Conservation (phyloP, 805 yeast species). For the Clavispora carvajalis region DNA sequence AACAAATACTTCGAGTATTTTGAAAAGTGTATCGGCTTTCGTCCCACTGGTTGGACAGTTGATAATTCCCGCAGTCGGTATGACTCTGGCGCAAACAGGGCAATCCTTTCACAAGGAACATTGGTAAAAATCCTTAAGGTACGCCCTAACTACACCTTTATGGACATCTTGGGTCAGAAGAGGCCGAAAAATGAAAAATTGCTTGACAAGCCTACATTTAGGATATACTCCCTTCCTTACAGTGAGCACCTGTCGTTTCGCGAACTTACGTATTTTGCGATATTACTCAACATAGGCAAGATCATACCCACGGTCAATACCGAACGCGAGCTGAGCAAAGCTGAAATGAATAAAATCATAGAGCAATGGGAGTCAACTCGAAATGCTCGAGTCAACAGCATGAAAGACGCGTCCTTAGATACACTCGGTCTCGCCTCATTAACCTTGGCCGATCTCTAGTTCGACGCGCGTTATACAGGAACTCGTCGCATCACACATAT, state of each 20-base stretch:
- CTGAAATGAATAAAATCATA: conserved; percentile 30
- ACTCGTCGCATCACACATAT: not conserved
- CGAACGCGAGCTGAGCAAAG: conserved; percentile 19
- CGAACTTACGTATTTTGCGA: conserved; percentile 67
- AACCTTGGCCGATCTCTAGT: conserved; percentile 15
- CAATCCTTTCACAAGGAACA: conserved; percentile 4
- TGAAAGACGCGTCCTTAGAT: conserved; percentile 6
- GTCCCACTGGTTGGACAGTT: conserved; percentile 92
- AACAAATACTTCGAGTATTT: conserved; percentile 41
- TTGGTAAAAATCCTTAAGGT: conserved; percentile 11
- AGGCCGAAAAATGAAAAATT: conserved; percentile 14
- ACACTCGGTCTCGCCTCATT: conserved; percentile 7
- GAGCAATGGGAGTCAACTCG: conserved; percentile 22
- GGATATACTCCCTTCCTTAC: conserved; percentile 71
- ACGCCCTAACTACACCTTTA: conserved; percentile 18
- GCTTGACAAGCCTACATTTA: conserved; percentile 24
- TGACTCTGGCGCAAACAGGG: conserved; percentile 3
- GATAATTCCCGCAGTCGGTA: conserved; percentile 10
- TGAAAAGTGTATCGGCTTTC: conserved; percentile 62
- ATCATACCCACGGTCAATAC: conserved; percentile 79
- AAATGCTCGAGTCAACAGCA: conserved; percentile 5
- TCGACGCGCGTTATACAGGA: not conserved
- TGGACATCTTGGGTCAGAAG: conserved; percentile 28
- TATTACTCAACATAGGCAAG: conserved; percentile 41
- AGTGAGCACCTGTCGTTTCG: conserved; percentile 90